phyloP scores from a whole-genome alignment of 768 basidiomycete genomes.

The Grammothele lineata region DNA sequence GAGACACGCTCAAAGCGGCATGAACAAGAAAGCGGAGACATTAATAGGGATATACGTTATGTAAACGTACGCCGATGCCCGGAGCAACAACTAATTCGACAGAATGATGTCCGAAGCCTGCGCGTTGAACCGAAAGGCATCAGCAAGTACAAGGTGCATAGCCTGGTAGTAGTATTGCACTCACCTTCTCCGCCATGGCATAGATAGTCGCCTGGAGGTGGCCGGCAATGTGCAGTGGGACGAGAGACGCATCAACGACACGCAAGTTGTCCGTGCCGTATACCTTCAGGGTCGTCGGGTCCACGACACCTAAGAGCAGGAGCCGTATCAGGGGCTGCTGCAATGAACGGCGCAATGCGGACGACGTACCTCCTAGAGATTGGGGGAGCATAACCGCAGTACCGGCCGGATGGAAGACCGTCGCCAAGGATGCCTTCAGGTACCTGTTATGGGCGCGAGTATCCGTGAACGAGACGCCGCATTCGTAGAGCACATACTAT shows the following conservation, averaged over 20 bases:
- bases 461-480: too few relatives aligned
- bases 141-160: too few relatives aligned
- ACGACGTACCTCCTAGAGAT: not conserved
- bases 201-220: conserved; percentile 7
- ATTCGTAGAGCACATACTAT: too few relatives aligned
- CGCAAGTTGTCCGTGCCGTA: conserved; percentile 10
- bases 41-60: too few relatives aligned
- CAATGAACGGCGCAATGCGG: too few relatives aligned
- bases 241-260: conserved; percentile 8
- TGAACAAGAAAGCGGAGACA: too few relatives aligned
- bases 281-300: conserved; percentile 5
- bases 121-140: too few relatives aligned
- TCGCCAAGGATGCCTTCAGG: not conserved
- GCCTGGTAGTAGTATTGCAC: not conserved
- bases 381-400: conserved; percentile 4
- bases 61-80: too few relatives aligned
- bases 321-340: not conserved
- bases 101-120: too few relatives aligned
- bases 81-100: too few relatives aligned
- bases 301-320: not conserved
- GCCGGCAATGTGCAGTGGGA: conserved; percentile 1
- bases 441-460: too few relatives aligned
- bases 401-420: conserved; percentile 5
- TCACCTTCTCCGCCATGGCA: conserved; percentile 9
- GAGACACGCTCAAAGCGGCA: too few relatives aligned